These are phyloP conservation scores for Lentinula guzmanii DNA, from an alignment of 768 basidiomycete species.

Conservation along the genomic window DNA sequence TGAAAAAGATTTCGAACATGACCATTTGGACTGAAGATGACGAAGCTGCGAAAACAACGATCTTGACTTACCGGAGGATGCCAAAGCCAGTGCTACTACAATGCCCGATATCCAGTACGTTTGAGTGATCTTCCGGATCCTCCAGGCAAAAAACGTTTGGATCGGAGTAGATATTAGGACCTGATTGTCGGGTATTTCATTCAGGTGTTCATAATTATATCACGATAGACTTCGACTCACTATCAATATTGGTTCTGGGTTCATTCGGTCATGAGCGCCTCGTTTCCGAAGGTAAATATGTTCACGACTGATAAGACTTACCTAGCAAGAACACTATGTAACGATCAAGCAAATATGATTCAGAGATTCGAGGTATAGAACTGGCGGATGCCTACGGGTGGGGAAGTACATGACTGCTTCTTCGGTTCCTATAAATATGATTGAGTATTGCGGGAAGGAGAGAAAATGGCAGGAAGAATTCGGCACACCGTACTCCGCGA, in stretches of 20 bases:
- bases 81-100: conserved; percentile 2
- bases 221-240: not conserved
- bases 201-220: conserved; percentile 15
- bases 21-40: too few relatives aligned
- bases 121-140: conserved; percentile 9
- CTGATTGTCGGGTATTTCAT: conserved; percentile 15
- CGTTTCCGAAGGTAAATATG: conserved; percentile 12
- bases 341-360: not conserved
- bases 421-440: conserved; percentile 18
- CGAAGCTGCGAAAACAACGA: not conserved
- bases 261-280: not conserved
- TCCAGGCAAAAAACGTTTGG: conserved; percentile 12
- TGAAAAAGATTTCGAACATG: not conserved
- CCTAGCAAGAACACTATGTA: conserved; percentile 20
- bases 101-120: conserved; percentile 4
- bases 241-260: not conserved
- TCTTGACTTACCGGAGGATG: not conserved
- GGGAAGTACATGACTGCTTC: conserved; percentile 28
- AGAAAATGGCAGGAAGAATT: too few relatives aligned
- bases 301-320: conserved; percentile 11
- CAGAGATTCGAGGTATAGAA: not conserved
- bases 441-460: not conserved
- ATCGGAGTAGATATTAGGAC: conserved; percentile 13
- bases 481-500: conserved; percentile 30
- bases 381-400: conserved; percentile 8